Conservation (phyloP, 2,329 filamentous ascomycete species). For the Exophiala calicioides region DNA sequence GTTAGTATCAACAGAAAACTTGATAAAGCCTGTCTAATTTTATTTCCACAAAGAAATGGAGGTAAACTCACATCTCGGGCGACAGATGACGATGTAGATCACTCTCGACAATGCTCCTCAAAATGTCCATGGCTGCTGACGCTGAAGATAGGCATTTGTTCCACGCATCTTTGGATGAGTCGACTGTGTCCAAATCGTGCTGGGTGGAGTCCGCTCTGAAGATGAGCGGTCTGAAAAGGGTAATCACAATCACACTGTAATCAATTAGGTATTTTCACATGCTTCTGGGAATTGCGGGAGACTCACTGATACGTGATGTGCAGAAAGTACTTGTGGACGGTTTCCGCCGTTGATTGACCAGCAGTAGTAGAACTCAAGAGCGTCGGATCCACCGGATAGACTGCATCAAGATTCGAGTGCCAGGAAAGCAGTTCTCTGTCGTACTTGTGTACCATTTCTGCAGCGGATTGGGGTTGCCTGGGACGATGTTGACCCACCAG, state of each 20-base stretch:
- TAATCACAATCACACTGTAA: conserved; percentile 3
- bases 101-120: background rate
- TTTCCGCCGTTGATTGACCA: background rate
- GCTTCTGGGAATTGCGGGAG: background rate
- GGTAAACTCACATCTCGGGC: background rate
- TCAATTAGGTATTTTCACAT: background rate
- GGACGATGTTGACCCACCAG: background rate
- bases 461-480: background rate
- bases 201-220: background rate
- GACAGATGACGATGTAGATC: background rate
- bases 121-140: background rate
- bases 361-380: background rate
- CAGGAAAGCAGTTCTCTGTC: background rate
- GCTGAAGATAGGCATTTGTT: conserved; percentile 1
- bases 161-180: background rate
- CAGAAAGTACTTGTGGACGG: background rate
- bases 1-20: conserved; percentile 1
- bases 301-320: conserved; percentile 6
- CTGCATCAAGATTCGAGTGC: background rate
- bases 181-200: no score
- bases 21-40: background rate
- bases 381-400: background rate
- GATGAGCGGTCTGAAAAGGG: conserved; percentile 1
- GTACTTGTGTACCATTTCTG: background rate
- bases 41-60: background rate